Evolutionary conservation across 768 basidiomycete species (phyloP), one percentile per base, ranked within the genome.

Genomic region (Sporobolomyces phaffii): DNA sequence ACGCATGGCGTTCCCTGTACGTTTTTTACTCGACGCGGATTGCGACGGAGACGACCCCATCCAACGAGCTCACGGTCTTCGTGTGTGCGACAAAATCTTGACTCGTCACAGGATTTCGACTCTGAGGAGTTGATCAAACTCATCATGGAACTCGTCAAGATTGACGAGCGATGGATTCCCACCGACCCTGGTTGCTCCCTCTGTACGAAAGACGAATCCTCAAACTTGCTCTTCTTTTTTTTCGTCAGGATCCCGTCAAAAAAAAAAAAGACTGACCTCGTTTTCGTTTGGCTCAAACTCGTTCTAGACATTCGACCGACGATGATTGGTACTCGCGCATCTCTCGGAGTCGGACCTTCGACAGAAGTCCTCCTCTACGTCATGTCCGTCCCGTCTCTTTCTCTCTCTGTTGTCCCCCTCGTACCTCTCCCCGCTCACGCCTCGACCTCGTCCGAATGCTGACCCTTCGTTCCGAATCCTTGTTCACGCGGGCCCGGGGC

Each of bases 121-220:
- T 86, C 85, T 10, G 83, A 85, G 49, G 84, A 84, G 11, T 79
- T 93, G 40, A 80, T 87, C 3, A 83, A 87, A 63, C 82, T 91
- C 61, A 89, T 98, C 77, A 90, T 90, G 81, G 82, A 86, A 77
- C 87, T 98, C 72, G 80, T 97, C 72, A 81, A 82, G n/a, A 75
- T 90, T 49, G 93, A 97, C 75, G 85, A 85, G 69, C 83, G 88
- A 65, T 98, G 91, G 90, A 89, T 98, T 73, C 94, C 94, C 24
- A 83, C 83, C 59, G 85, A 87, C 72, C 84, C 87, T 20, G 91
- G 91, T 15, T 87, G 93, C 80, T 92, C 90, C 77, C 78, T 98
- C 62, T 97, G 70, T 28, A 8, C 9, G 38, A 22, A n/a, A n/a
- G n/a, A n/a, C n/a, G n/a, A n/a, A n/a, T n/a, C 11, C 24, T 26